phyloP scores from a whole-genome alignment of 139 green algal genomes.

The Chlamydomonas sp. region DNA sequence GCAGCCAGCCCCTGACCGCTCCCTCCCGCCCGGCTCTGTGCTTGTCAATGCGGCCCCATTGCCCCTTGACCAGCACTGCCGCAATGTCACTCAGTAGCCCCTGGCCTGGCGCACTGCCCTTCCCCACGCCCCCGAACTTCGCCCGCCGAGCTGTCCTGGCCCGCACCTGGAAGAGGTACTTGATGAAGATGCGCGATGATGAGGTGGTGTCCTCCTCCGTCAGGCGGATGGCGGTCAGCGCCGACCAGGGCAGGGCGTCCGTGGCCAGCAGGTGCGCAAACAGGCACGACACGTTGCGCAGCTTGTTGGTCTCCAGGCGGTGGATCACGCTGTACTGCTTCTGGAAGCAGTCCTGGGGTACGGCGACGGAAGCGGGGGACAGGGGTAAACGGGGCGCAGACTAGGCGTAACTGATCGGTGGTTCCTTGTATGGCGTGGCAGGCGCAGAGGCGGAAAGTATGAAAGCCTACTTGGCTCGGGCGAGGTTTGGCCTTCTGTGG shows the following conservation, averaged over 20 bases:
- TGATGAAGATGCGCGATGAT: slow-evolving; percentile 98
- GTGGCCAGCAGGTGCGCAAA: slow-evolving; percentile 94
- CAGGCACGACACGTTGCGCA: slow-evolving; percentile 97
- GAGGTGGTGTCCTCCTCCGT: slow-evolving; percentile 99
- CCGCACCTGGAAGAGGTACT: slow-evolving; percentile 95
- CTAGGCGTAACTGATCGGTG: background rate
- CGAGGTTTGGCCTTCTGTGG: too few species aligned
- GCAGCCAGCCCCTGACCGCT: too few species aligned
- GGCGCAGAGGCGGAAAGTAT: too few species aligned
- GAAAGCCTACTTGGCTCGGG: too few species aligned
- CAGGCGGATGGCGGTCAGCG: slow-evolving; percentile 86
- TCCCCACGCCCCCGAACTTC: background rate
- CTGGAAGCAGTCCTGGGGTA: slow-evolving; percentile 84
- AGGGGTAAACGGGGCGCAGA: background rate
- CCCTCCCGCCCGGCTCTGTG: too few species aligned
- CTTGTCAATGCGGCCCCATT: too few species aligned
- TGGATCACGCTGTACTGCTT: slow-evolving; percentile 97
- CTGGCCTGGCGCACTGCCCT: too few species aligned
- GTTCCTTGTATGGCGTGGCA: too few species aligned
- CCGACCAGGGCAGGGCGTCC: slow-evolving; percentile 91
- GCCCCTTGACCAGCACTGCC: too few species aligned
- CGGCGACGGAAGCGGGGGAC: background rate
- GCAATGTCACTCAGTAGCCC: too few species aligned
- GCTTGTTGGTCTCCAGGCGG: slow-evolving; percentile 99
- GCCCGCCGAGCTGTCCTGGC: background rate